Percentiles rank a stretch among this genome's conserved stretches.
These are phyloP conservation scores for Botryotinia calthae DNA, from an alignment of 2,329 filamentous ascomycete species.

Conservation along the genomic window DNA sequence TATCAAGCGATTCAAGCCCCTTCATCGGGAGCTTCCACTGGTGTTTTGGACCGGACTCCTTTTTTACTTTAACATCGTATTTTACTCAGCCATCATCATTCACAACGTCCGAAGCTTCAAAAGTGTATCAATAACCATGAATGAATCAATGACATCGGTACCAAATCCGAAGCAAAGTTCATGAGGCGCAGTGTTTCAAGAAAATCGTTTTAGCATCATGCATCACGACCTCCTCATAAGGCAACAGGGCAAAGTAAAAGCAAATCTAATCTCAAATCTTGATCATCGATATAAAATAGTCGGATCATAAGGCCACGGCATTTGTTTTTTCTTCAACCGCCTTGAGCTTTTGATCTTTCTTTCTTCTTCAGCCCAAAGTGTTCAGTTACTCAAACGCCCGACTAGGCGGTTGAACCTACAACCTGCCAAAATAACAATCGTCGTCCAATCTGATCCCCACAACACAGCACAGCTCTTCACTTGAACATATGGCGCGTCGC, in stretches of 20 bases:
- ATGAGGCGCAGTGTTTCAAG: neutral
- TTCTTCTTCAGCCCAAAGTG: neutral
- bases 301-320: neutral
- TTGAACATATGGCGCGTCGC: neutral
- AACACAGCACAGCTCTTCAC: conserved; percentile 2
- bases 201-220: neutral
- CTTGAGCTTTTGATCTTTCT: neutral
- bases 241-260: neutral
- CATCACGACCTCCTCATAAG: neutral
- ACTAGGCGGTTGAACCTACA: neutral
- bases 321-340: neutral
- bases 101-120: neutral
- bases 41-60: neutral
- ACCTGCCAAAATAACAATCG: neutral
- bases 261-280: conserved; percentile 2
- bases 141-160: neutral
- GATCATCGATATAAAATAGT: neutral
- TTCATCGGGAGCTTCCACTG: neutral
- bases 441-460: conserved; percentile 1
- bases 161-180: neutral
- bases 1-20: conserved; percentile 3
- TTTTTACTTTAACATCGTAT: neutral
- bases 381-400: neutral
- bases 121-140: neutral
- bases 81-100: neutral